A percentile compares a stretch with the other conserved stretches of the same genome.
phyloP scores from a whole-genome alignment of 2,329 filamentous ascomycete genomes.

The Paracoccidioides brasiliensis region DNA sequence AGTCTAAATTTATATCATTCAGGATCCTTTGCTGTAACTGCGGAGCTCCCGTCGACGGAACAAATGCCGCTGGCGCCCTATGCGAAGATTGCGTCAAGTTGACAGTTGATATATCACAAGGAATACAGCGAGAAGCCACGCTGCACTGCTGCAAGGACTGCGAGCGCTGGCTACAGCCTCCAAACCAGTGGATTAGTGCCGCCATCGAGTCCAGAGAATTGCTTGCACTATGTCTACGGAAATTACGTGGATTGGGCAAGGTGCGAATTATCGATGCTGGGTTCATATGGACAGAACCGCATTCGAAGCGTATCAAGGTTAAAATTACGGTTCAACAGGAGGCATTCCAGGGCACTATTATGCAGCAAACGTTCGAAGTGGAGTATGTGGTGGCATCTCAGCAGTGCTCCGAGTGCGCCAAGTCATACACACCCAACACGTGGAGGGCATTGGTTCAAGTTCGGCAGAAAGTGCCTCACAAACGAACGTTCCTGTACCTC shows the following conservation, averaged over 20 bases:
- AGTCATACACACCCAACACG: conserved; percentile 92
- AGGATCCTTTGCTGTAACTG: conserved; percentile 98
- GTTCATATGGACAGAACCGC: conserved; percentile 97
- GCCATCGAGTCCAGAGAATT: conserved; percentile 81
- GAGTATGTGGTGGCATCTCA: conserved; percentile 82
- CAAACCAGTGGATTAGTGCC: conserved; percentile 73
- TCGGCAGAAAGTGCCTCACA: conserved; percentile 91
- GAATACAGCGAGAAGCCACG: conserved; percentile 79
- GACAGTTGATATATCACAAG: conserved; percentile 81
- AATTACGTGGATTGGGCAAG: conserved; percentile 73
- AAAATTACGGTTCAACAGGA: conserved; percentile 85
- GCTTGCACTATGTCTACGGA: conserved; percentile 79
- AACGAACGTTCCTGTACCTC: conserved; percentile 69
- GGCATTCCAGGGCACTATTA: conserved; percentile 50
- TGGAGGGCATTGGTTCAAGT: conserved; percentile 93
- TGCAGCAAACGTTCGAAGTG: conserved; percentile 94
- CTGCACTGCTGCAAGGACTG: conserved; percentile 90
- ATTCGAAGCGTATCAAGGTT: conserved; percentile 81
- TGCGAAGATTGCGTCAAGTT: conserved; percentile 95
- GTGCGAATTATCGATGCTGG: conserved; percentile 89
- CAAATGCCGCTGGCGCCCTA: conserved; percentile 67
- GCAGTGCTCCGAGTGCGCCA: conserved; percentile 88
- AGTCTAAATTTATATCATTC: conserved; percentile 8
- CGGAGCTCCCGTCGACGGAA: conserved; percentile 89
- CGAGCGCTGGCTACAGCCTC: conserved; percentile 84